A percentile compares a stretch with the other conserved stretches of the same genome.
Conservation (phyloP, 352 stramenopile genomes). For the Blastocystis sp. region DNA sequence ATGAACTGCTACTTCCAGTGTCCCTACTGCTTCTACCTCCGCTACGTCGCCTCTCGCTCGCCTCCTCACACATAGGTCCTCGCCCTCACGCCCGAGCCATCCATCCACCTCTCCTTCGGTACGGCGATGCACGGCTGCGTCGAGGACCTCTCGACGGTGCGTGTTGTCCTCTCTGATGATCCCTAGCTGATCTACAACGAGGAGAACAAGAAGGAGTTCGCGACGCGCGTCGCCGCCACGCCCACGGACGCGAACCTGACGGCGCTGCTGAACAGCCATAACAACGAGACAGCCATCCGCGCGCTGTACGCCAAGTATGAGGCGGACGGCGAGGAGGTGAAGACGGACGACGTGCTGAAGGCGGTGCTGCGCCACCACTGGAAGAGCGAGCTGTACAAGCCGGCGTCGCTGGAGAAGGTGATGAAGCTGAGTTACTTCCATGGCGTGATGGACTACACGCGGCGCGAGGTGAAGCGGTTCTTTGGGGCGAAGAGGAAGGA, state of each 20-base stretch:
- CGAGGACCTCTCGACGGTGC: constrained; percentile 24
- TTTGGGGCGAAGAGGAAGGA: neutral
- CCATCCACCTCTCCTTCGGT: neutral
- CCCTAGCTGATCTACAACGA: constrained; percentile 43
- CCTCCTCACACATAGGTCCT: neutral
- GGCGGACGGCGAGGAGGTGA: too few relatives aligned
- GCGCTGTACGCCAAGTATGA: neutral
- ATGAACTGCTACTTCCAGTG: constrained; percentile 30
- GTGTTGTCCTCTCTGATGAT: neutral
- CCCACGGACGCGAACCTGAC: constrained; percentile 43
- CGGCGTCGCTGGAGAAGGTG: constrained; percentile 15
- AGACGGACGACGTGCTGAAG: neutral
- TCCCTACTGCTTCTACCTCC: constrained; percentile 50
- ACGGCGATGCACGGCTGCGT: constrained; percentile 35
- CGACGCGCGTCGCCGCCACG: neutral
- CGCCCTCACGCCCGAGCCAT: neutral
- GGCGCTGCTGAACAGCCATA: neutral
- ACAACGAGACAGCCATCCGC: neutral
- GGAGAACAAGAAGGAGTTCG: neutral
- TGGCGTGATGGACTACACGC: constrained; percentile 23
- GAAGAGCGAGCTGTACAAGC: neutral
- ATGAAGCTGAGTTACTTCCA: constrained; percentile 44
- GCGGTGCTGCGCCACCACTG: constrained; percentile 3
- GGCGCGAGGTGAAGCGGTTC: constrained; percentile 21
- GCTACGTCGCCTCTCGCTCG: neutral